Base-by-base conservation (phyloP, 345 rosid species). In the Passiflora organensis region DNA sequence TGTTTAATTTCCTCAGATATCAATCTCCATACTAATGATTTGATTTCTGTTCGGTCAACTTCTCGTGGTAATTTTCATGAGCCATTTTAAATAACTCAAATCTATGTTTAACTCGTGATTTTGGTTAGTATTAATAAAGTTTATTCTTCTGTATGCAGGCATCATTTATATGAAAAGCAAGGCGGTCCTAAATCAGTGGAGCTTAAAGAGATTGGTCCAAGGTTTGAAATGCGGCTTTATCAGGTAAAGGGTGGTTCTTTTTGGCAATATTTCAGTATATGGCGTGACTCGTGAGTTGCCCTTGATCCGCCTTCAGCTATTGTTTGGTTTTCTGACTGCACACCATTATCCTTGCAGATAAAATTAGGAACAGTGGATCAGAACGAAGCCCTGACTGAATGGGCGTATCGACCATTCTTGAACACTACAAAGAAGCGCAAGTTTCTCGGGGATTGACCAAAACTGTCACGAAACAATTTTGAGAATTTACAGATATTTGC, bases 141-240 rank as follows among this genome's bases (percentile, higher is more conserved):
- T 28, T 28, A 2, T 2, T 28, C 5, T 28, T 28, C 8, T 28
- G 8, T 28, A 4, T 57, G 32, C 65, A 93, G 96, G 81, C 85
- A 89, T 75, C 96, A 86, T 75, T 66, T 82, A 19, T 84, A 78
- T 57, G 87, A 84, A 63, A 86, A 80, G 69, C 78, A 55, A 24
- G 91, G 82, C 14, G 91, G 95, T 48, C 94, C 96, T 2, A 93
- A 84, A 67, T 70, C 91, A 21, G 43, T 86, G 16, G 95, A 82
- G 69, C 90, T 93, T 50, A 80, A 78, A 73, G 96, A 89, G 60
- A 72, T 86, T 28, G 99, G 99, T 68, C 96, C 96, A 43, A 72
- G 95, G 43, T 93, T 89, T 55, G 99, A 93, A 65, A 66, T 93
- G 78, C 80, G 80, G 50, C 89, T 83, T 21, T 89, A 86, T 76